Base-by-base conservation (phyloP, 2,329 filamentous ascomycete genomes). In the Tolypocladium paradoxum region DNA sequence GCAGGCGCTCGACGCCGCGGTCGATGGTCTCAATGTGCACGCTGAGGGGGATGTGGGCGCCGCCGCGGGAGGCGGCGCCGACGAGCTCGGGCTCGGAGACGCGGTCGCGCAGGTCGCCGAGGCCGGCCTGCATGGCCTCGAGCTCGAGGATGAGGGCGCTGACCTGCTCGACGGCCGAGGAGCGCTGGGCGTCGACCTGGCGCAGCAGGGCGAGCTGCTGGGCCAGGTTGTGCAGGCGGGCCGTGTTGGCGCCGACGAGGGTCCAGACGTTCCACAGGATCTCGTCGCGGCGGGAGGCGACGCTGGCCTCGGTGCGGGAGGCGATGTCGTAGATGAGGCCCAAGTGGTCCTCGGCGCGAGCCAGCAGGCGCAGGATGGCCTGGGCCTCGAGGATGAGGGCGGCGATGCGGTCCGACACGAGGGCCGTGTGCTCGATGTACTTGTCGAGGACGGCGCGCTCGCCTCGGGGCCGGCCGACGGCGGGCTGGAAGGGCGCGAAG, bases 1-100 rank as follows among this genome's bases (percentile, higher is more conserved):
- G 83, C 55, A 93, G 70, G 57, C 88, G 75, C 66, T 90, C 85
- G 1, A 91, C 81, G 0, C 86, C 85, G 49, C 81, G 73, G 54
- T 86, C 76, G 56, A 93, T 90, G 53, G 82, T 84, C 59, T 89
- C 83, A 40, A 93, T 83, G 63, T 93, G 87, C 43, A 89, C 83
- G 50, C 78, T 77, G 5, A 93, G 71, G 3, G 87, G 86, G 11
- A 89, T 74, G 12, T 55, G 54, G 1, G 56, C 54, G 4, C 61
- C 65, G 22, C 61, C 61, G 40, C 22, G 22, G 22, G 40, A 27
- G 8, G 71, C 70, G 29, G 73, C 76, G 2, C 76, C 76, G 12
- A 83, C 61, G 11, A 85, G 66, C 57, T 83, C 83, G 0, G 88
- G 86, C 53, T 79, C 77, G 0, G 81, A 82, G 11, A 91, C 85